Evolutionary conservation across 208 protist genomes (phyloP).

Genomic region (Balamuthia mandrillaris): DNA sequence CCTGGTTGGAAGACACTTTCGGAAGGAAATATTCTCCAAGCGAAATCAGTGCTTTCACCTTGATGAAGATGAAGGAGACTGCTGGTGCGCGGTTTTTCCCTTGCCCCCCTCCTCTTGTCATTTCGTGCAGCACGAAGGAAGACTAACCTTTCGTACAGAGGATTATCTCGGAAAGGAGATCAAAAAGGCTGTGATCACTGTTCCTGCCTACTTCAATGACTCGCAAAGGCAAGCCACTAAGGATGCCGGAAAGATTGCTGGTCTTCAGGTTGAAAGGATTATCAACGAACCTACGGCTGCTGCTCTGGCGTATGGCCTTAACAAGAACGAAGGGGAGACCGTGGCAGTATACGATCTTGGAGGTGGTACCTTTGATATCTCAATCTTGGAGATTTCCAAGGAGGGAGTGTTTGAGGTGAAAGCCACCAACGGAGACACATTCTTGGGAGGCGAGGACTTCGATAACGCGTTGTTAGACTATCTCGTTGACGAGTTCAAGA

Average conservation of each 20-base stretch:
- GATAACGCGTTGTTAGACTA: conserved; percentile 84
- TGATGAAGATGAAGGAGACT: conserved; percentile 69
- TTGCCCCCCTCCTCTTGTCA: neutral
- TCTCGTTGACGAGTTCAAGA: conserved; percentile 88
- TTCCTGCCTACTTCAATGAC: conserved; percentile 79
- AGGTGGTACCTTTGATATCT: conserved; percentile 68
- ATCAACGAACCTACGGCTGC: conserved; percentile 79
- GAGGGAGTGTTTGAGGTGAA: conserved; percentile 33
- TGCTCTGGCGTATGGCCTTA: conserved; percentile 70
- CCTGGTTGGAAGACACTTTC: conserved; percentile 85
- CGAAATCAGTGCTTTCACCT: conserved; percentile 81
- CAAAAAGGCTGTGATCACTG: conserved; percentile 71
- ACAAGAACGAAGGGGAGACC: conserved; percentile 66
- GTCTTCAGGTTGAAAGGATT: conserved; percentile 65
- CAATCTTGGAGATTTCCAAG: conserved; percentile 55
- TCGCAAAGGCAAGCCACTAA: conserved; percentile 75
- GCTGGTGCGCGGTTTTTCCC: neutral
- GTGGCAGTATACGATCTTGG: conserved; percentile 64
- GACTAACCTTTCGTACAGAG: neutral
- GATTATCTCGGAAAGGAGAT: conserved; percentile 18
- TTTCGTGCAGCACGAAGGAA: neutral
- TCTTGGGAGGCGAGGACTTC: conserved; percentile 98
- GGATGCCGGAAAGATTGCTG: conserved; percentile 81
- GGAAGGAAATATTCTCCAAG: conserved; percentile 76
- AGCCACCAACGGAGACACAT: conserved; percentile 96